A percentile compares a stretch with the other conserved stretches of the same genome.
These are phyloP conservation scores for Tylopilus cervinicoccineus DNA, from an alignment of 768 basidiomycete species.

Conservation along the genomic window DNA sequence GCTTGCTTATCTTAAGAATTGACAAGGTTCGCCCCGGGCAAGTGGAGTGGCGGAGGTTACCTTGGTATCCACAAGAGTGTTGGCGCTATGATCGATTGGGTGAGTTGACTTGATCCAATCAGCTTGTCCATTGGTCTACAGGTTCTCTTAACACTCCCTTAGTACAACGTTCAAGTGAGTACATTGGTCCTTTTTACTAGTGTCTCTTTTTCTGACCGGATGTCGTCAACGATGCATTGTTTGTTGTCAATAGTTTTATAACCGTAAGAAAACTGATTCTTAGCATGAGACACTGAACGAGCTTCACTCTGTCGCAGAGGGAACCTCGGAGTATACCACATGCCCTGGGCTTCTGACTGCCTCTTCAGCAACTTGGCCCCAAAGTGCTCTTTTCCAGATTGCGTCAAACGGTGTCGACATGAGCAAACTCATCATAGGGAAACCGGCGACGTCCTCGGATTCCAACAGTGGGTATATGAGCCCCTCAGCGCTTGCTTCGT, in stretches of 20 bases:
- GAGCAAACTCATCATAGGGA: conserved; percentile 51
- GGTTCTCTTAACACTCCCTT: background rate
- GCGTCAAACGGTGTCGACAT: conserved; percentile 38
- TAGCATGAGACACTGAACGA: background rate
- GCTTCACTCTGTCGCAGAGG: conserved; percentile 23
- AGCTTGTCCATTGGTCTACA: too few species aligned
- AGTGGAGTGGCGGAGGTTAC: conserved; percentile 33
- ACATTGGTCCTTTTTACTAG: background rate
- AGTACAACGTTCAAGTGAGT: conserved; percentile 38
- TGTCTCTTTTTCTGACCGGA: background rate
- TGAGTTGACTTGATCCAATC: conserved; percentile 15
- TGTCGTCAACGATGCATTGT: background rate
- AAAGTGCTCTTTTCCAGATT: conserved; percentile 44
- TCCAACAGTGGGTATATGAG: conserved; percentile 50
- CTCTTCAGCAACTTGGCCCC: conserved; percentile 38
- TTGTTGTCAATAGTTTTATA: background rate
- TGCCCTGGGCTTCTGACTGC: conserved; percentile 34
- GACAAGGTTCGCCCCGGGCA: conserved; percentile 18
- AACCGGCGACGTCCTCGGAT: conserved; percentile 39
- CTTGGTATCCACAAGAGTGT: conserved; percentile 32
- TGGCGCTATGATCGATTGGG: conserved; percentile 45
- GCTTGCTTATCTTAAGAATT: background rate
- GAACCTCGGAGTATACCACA: conserved; percentile 33
- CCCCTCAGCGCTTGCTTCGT: conserved; percentile 50
- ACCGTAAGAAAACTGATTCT: background rate